A percentile compares a stretch with the other conserved stretches of the same genome.
Evolutionary conservation across 148 eudicot species (phyloP).

Genomic region (Rhododendron simsii): DNA sequence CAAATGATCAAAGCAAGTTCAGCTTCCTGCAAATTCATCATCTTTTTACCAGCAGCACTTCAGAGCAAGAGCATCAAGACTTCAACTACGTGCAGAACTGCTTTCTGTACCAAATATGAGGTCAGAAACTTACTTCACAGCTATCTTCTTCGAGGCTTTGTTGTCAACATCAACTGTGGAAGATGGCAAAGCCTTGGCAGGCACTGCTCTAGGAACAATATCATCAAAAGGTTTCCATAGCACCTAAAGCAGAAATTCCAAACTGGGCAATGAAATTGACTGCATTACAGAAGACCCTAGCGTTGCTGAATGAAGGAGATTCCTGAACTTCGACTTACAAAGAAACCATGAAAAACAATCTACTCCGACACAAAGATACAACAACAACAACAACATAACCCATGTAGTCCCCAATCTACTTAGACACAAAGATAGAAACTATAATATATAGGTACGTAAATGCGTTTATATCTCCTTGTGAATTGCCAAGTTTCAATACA

Average conservation of each 20-base stretch:
- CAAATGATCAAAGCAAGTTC: constrained; percentile 84
- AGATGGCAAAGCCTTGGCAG: constrained; percentile 38
- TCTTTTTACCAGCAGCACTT: neutral
- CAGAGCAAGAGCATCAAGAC: neutral
- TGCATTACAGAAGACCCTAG: neutral
- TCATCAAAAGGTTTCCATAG: constrained; percentile 98
- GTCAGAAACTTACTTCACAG: constrained; percentile 62
- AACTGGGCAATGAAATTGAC: constrained; percentile 2
- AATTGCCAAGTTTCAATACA: neutral
- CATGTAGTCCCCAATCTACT: too few relatives aligned
- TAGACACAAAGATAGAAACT: neutral
- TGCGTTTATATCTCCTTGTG: neutral
- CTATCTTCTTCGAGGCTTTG: constrained; percentile 64
- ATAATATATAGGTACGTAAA: neutral
- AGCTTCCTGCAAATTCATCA: constrained; percentile 53
- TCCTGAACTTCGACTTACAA: neutral
- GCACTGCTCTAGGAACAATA: constrained; percentile 61
- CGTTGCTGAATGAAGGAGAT: neutral
- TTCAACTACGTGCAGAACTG: neutral
- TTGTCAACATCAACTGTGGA: constrained; percentile 32
- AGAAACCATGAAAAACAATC: constrained; percentile 8
- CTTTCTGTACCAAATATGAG: neutral
- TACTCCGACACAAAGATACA: neutral
- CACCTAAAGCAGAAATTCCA: constrained; percentile 41
- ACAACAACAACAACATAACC: too few relatives aligned